Base-by-base conservation (phyloP, 352 stramenopile genomes). In the Phytophthora sp. region DNA sequence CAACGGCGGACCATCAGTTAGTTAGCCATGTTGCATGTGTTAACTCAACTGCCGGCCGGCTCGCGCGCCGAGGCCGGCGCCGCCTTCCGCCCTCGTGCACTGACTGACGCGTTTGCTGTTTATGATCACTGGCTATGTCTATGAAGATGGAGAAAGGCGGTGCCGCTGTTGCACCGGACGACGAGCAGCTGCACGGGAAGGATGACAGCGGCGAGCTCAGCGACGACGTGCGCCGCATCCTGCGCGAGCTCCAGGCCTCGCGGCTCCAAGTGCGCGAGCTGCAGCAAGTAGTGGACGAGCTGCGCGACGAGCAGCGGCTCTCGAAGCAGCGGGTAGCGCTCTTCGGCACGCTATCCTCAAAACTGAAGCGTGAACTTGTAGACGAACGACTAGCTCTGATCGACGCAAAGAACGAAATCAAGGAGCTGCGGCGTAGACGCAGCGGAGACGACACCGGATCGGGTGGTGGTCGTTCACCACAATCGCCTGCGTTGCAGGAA, bases 361-460 rank as follows among this genome's bases (percentile, higher is more conserved):
- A 92, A 54, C 66, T 94, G 35, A 89, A 88, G 58, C 79, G 82
- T 37, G 79, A 91, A 30, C 73, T 94, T 58, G 74, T 94, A 53
- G 82, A 88, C 61, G 85, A 94, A 63, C 77, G 83, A 46, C 67
- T 92, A 26, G 83, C 83, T 8, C 81, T 91, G 35, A 86, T 92
- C 24, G 74, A 91, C 45, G 76, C 79, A 9, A 88, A 87, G 56
- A 87, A 85, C 50, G 79, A 91, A 28, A 68, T 82, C 1, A 72
- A 81, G 13, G 81, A 91, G 48, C 31, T 89, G 50, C 74, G 77
- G 31, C 62, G 52, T 38, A 65, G 48, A 17, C 73, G 63, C 39
- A 73, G 54, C 32, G 58, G 45, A 37, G 69, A 75, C 12, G 48
- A 62, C 28, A 46, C 54, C 10, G 57, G 57, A 4, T 76, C 68